These are phyloP conservation scores for Colletotrichum sp. DNA, from an alignment of 2,329 filamentous ascomycete genomes.

Conservation along the genomic window DNA sequence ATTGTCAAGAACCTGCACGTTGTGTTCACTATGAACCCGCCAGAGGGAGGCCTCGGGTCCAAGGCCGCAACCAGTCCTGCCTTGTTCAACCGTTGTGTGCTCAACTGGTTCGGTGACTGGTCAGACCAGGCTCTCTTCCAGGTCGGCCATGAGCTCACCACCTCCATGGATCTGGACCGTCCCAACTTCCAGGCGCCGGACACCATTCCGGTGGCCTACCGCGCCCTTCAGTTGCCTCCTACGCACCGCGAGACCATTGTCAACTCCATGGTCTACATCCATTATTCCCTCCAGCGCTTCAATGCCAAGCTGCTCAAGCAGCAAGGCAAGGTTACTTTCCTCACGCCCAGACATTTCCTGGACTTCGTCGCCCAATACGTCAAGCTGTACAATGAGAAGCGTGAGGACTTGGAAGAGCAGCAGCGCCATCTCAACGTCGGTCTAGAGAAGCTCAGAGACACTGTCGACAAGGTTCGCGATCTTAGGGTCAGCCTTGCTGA, in stretches of 20 bases:
- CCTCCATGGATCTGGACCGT: slow-evolving; percentile 93
- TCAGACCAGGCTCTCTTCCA: slow-evolving; percentile 99
- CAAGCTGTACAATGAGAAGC: slow-evolving; percentile 96
- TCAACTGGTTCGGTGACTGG: slow-evolving; percentile 99
- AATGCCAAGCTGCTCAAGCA: slow-evolving; percentile 89
- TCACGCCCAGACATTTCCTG: slow-evolving; percentile 95
- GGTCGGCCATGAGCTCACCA: slow-evolving; percentile 92
- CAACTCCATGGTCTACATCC: slow-evolving; percentile 99
- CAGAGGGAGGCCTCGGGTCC: slow-evolving; percentile 90
- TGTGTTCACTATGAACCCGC: slow-evolving; percentile 99
- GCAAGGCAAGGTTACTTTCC: slow-evolving; percentile 89
- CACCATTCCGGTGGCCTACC: slow-evolving; percentile 90
- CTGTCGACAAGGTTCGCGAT: slow-evolving; percentile 95
- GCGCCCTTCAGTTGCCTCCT: slow-evolving; percentile 81
- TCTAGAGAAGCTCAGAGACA: slow-evolving; percentile 95
- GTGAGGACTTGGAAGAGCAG: slow-evolving; percentile 97
- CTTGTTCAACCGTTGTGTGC: slow-evolving; percentile 98
- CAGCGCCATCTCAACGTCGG: slow-evolving; percentile 98
- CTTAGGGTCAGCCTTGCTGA: slow-evolving; percentile 87
- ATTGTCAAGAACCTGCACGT: slow-evolving; percentile 99
- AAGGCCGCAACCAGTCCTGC: slow-evolving; percentile 98
- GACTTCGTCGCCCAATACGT: slow-evolving; percentile 99
- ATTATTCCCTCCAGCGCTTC: slow-evolving; percentile 91
- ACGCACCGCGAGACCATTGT: slow-evolving; percentile 91
- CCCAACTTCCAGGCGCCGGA: slow-evolving; percentile 86